Conservation (phyloP, 129 eudicot genomes). For the Centaurea solstitialis region DNA sequence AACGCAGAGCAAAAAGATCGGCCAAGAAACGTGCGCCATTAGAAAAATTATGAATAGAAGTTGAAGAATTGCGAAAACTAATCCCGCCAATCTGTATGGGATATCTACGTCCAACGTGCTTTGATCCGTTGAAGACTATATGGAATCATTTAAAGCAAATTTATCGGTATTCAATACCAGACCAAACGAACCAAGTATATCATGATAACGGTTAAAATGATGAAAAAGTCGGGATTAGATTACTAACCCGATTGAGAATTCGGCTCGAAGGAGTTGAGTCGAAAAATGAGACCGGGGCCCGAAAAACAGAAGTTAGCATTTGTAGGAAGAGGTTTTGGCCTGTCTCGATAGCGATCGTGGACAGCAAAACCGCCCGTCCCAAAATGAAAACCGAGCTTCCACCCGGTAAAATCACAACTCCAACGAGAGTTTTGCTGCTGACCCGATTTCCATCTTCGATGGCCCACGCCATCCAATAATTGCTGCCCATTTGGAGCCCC, state of each 20-base stretch:
- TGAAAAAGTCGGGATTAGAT: background rate
- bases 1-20: conserved; percentile 56
- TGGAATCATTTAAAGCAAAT: background rate
- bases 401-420: conserved; percentile 60
- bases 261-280: conserved; percentile 89
- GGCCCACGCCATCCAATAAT: conserved; percentile 95
- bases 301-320: conserved; percentile 70
- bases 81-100: conserved; percentile 85
- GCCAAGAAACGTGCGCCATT: conserved; percentile 90
- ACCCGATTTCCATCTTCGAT: conserved; percentile 54
- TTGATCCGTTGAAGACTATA: conserved; percentile 91
- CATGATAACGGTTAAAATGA: background rate
- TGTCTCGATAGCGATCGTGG: conserved; percentile 74
- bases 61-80: conserved; percentile 78
- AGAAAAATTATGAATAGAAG: conserved; percentile 58
- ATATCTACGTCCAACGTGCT: conserved; percentile 82
- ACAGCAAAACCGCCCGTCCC: conserved; percentile 72
- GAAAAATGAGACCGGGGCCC: conserved; percentile 83
- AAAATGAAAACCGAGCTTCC: conserved; percentile 80
- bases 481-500: conserved; percentile 80
- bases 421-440: conserved; percentile 46
- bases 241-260: conserved; percentile 77
- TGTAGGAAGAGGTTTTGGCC: conserved; percentile 63
- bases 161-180: background rate
- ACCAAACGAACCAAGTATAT: background rate